Base-by-base conservation (phyloP, 2,329 filamentous ascomycete genomes). In the Talaromyces sp. region DNA sequence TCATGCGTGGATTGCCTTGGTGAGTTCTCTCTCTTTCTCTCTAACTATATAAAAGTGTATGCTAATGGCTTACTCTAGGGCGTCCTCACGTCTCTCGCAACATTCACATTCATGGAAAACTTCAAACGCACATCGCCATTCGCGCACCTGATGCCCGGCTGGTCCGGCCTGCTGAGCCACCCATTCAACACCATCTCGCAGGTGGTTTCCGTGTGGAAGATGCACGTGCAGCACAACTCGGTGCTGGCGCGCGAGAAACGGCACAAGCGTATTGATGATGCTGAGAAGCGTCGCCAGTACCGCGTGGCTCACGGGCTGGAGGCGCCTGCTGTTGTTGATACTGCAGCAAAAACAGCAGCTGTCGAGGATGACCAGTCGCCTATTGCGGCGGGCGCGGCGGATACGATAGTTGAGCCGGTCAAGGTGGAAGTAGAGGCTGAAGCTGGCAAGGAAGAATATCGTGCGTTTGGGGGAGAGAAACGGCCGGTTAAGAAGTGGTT, bases 301-400 rank as follows among this genome's bases (percentile, higher is more conserved):
- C 87, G 93, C 70, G 88, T 91, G 76, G 91, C 89, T 63, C 92
- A 96, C 80, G 92, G 92, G 10, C 75, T 96, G 70, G 88, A 92
- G 73, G 80, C 78, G 67, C 72, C 69, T 62, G 73, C 70, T 57
- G 71, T 71, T 52, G 73, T 56, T 59, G 62, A 74, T 32, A 71
- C 72, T 57, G 71, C 76, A 60, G 49, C 15, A 17, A 51, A 49
- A 10, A 53, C 55, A 2, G 55, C 55, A 30, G 69, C 72, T 15
- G 77, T 70, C 3, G 71, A 66, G 64, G 73, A 77, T 68, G 72
- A 74, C 53, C 77, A 77, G 63, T 72, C 71, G 64, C 68, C 70
- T 67, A 68, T 78, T 75, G 73, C 75, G 69, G 66, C 61, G 63
- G 68, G 69, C 63, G 72, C 70, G n/a, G 57, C 42, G 36, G 58